Percentiles rank a stretch among this genome's conserved stretches.
Evolutionary conservation across 306 rosid genomes (phyloP).

Genomic region (Gleditsia sinensis): DNA sequence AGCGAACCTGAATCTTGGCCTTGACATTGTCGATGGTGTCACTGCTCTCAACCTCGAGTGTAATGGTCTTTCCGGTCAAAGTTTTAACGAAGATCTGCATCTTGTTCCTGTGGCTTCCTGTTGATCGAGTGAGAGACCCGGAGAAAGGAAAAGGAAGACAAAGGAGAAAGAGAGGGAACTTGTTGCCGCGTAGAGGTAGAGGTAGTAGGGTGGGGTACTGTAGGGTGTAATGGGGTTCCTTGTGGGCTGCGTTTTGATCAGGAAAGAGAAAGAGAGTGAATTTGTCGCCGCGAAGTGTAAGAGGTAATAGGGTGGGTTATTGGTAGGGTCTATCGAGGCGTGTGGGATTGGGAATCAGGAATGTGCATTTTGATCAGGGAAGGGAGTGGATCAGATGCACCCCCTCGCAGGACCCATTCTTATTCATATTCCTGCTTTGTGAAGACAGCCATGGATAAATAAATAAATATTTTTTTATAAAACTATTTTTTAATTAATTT

Average conservation of each 20-base stretch:
- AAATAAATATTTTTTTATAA: no score
- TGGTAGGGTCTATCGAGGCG: no score
- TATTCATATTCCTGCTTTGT: not conserved
- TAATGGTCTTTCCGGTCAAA: conserved; percentile 57
- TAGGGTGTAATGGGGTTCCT: not conserved
- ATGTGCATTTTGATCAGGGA: not conserved
- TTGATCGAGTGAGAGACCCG: not conserved
- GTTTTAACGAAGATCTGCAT: conserved; percentile 66
- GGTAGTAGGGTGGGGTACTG: not conserved
- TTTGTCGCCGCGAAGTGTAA: no score
- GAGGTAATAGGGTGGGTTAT: no score
- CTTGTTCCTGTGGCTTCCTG: not conserved
- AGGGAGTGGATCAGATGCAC: conserved; percentile 16
- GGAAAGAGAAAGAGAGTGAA: no score
- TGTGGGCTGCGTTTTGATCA: not conserved
- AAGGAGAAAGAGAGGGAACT: not conserved
- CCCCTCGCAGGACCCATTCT: not conserved
- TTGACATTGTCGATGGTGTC: conserved; percentile 61
- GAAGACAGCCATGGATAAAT: not conserved
- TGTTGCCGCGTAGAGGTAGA: not conserved
- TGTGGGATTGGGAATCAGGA: not conserved
- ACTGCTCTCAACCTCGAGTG: conserved; percentile 60
- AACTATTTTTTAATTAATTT: no score
- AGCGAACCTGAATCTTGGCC: conserved; percentile 54
- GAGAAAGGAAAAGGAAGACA: not conserved